Base-by-base conservation (phyloP, 2,329 filamentous ascomycete genomes). In the Aspergillus sp. region DNA sequence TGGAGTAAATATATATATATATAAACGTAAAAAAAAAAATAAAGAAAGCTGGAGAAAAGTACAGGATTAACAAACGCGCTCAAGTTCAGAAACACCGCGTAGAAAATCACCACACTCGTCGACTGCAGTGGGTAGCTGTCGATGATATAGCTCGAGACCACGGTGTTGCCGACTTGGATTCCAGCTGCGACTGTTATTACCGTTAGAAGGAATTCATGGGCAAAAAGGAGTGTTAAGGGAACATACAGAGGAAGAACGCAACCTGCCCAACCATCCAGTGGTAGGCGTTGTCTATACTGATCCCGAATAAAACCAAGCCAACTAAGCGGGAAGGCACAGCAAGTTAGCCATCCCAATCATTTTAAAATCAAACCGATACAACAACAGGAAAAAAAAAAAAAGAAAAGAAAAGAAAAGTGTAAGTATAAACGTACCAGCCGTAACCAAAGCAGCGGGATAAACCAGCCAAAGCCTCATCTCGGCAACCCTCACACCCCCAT, bases 251-350 rank as follows among this genome's bases (percentile, higher is more conserved):
- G 59, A 82, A 82, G 59, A 85, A 80, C 0, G 80, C 81, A 3
- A 84, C 69, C 58, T 85, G 82, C 1, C 81, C 83, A 0, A 83
- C 78, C 36, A 83, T 81, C 81, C 82, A 85, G 66, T 85, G 82
- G 63, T 81, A 83, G 0, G 66, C 66, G 41, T 72, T 74, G 57
- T 84, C 82, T 13, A 85, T 71, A 51, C 80, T 83, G 42, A 85
- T 65, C 0, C 83, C 83, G 83, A 83, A 85, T 48, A 85, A 45
- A 32, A 83, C 73, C 34, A 82, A 66, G 0, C 83, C 83, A 6
- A 82, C 66, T 68, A 9, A 11, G 3, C 9, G 5, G n/a, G n/a
- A n/a, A 32, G 36, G 4, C 26, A 11, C 9, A 6, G 26, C 26
- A 9, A 26, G 34, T 34, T 22, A 20, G 6, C 7, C 2, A 44